Percentiles rank a stretch among this genome's conserved stretches.
These are phyloP conservation scores for Vigna trinervia DNA, from an alignment of 306 rosid genomes.

Conservation along the genomic window DNA sequence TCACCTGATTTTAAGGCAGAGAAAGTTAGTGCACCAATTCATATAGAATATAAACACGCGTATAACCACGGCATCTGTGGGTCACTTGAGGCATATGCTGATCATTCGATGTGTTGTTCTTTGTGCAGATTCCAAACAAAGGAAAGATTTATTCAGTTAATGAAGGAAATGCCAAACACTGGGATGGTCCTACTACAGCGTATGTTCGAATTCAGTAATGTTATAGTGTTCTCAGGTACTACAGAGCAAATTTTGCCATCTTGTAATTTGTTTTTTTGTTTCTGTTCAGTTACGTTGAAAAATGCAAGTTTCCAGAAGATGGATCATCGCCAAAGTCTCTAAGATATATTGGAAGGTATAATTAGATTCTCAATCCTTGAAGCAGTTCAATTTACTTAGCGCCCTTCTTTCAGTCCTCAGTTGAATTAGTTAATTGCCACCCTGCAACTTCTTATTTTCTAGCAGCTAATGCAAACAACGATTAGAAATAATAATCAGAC, in stretches of 20 bases:
- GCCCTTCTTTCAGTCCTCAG: constrained; percentile 25
- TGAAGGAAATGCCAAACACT: constrained; percentile 98
- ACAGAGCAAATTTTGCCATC: constrained; percentile 29
- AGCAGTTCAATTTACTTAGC: background rate
- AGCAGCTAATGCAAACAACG: background rate
- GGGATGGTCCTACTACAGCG: constrained; percentile 92
- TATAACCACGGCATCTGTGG: constrained; percentile 4
- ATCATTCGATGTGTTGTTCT: constrained; percentile 39
- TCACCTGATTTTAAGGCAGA: constrained; percentile 4
- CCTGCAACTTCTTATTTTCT: background rate
- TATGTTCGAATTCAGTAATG: constrained; percentile 49
- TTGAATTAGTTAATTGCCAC: constrained; percentile 12
- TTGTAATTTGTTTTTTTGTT: constrained; percentile 15
- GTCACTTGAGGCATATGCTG: constrained; percentile 4
- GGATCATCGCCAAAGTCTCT: constrained; percentile 91
- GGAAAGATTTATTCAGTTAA: constrained; percentile 97
- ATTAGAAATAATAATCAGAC: background rate
- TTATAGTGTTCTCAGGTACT: constrained; percentile 15
- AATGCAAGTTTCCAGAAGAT: constrained; percentile 89
- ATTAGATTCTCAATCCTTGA: constrained; percentile 29
- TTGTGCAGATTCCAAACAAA: constrained; percentile 75
- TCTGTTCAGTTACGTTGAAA: constrained; percentile 72
- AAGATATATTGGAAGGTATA: constrained; percentile 96
- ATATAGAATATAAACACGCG: background rate
- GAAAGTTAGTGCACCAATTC: background rate